Base-by-base conservation (phyloP, 2,329 filamentous ascomycete genomes). In the Tothia fuscella region DNA sequence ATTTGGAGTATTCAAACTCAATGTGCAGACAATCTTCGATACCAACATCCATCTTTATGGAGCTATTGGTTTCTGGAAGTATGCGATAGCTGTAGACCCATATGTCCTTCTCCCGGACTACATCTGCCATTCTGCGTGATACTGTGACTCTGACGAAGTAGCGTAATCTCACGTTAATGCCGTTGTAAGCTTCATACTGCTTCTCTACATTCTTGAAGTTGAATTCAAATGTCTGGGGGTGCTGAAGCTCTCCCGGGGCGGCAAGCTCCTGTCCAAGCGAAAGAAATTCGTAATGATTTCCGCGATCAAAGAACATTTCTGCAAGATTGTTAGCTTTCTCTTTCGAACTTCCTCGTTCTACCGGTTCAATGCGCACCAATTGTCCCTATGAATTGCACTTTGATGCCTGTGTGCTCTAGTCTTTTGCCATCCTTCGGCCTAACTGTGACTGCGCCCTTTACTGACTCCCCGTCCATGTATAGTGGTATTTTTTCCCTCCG, bases 121-220 rank as follows among this genome's bases (percentile, higher is more conserved):
- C 89, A 59, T 98, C 91, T 54, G 87, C 86, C 87, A 98, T 96
- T 60, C 91, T 79, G 56, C 91, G 78, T 39, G 87, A 93, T 36
- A 98, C 91, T 26, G 91, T 98, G 52, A 96, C 91, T 53, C 88
- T 83, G 44, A 96, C 80, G 65, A 96, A 96, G 75, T 98, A 98
- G 53, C 91, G 87, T 60, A 98, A 76, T 71, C 94, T 93, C 56
- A 98, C 91, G 60, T 98, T 98, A 76, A 98, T 98, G 58, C 91
- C 91, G 61, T 94, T 93, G 73, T 98, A 98, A 50, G 88, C 95
- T 67, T 98, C 93, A 72, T 98, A 98, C 64, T 93, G 88, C 72
- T 98, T 98, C 74, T 98, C 91, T 55, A 98, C 87, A 63, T 96
- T 98, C 65, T 96, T 96, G 77, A 98, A 98, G 70, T 95, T 93